A percentile compares a stretch with the other conserved stretches of the same genome.
Evolutionary conservation across 1,284 basidiomycete species (phyloP).

Genomic region (Cutaneotrichosporon cutaneum): DNA sequence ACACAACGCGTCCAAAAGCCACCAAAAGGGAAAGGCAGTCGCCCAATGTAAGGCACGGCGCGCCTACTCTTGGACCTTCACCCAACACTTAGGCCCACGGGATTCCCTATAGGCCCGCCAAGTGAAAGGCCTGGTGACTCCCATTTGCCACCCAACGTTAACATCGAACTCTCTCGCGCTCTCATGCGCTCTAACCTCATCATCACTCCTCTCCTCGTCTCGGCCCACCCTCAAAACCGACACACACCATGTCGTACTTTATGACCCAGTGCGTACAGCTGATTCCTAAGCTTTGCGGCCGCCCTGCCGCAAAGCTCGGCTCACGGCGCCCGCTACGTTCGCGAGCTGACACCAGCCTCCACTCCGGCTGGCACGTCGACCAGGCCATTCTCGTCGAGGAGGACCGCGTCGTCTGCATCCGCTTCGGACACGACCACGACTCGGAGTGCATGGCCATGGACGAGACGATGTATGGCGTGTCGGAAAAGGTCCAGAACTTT

Average conservation of each 20-base stretch:
- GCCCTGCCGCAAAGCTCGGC: no score
- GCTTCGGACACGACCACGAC: conserved; percentile 96
- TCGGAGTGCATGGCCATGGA: conserved; percentile 98
- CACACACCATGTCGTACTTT: conserved; percentile 52
- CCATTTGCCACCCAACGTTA: neutral
- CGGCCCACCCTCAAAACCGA: neutral
- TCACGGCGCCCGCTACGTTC: no score
- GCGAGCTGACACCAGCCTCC: conserved; percentile 57
- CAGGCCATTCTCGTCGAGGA: conserved; percentile 96
- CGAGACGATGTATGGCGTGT: conserved; percentile 88
- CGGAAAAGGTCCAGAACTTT: conserved; percentile 97
- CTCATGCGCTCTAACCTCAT: neutral
- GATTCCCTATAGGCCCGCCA: no score
- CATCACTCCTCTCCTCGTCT: neutral
- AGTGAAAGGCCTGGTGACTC: no score
- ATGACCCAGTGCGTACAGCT: conserved; percentile 56
- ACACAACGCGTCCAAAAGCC: neutral
- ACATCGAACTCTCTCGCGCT: neutral
- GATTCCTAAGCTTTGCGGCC: no score
- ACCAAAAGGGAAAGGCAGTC: neutral
- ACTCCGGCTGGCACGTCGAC: conserved; percentile 95
- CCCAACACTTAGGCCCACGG: no score
- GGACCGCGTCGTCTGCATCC: conserved; percentile 89
- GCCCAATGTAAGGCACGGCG: neutral
- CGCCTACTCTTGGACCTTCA: neutral